phyloP scores from a whole-genome alignment of 495 filamentous ascomycete species.

The Chaetomium fimeti region DNA sequence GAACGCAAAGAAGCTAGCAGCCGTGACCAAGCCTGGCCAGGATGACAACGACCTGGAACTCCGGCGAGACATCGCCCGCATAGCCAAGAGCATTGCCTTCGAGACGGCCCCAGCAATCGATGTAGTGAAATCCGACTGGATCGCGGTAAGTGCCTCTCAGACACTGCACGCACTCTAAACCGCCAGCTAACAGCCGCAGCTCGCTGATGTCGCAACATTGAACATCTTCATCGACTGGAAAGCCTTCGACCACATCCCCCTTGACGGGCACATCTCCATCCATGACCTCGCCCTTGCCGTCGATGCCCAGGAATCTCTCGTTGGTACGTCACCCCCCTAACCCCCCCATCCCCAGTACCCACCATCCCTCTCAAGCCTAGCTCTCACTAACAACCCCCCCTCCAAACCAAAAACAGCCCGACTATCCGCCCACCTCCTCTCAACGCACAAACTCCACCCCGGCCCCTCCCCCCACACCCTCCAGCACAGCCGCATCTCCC shows the following conservation, averaged over 20 bases:
- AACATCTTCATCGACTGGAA: slow-evolving; percentile 36
- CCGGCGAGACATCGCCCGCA: slow-evolving; percentile 21
- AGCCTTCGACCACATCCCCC: slow-evolving; percentile 37
- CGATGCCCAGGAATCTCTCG: slow-evolving; percentile 30
- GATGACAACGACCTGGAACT: slow-evolving; percentile 13
- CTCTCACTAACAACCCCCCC: background rate
- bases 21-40: background rate
- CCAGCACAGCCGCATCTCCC: slow-evolving; percentile 30
- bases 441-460: slow-evolving; percentile 23
- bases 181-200: slow-evolving; percentile 14
- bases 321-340: slow-evolving; percentile 21
- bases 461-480: slow-evolving; percentile 20
- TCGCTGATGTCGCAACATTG: slow-evolving; percentile 28
- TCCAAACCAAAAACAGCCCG: slow-evolving; percentile 27
- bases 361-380: background rate
- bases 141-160: slow-evolving; percentile 20
- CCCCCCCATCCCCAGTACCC: background rate
- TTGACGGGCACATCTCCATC: slow-evolving; percentile 30
- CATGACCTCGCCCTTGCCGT: slow-evolving; percentile 29
- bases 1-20: slow-evolving; percentile 25
- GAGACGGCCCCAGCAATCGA: slow-evolving; percentile 27
- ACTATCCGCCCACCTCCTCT: slow-evolving; percentile 26
- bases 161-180: background rate
- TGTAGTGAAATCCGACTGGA: slow-evolving; percentile 30
- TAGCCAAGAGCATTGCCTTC: slow-evolving; percentile 28